Evolutionary conservation across 2,329 filamentous ascomycete genomes (phyloP).

Genomic region (Lachnellula willkommii): DNA sequence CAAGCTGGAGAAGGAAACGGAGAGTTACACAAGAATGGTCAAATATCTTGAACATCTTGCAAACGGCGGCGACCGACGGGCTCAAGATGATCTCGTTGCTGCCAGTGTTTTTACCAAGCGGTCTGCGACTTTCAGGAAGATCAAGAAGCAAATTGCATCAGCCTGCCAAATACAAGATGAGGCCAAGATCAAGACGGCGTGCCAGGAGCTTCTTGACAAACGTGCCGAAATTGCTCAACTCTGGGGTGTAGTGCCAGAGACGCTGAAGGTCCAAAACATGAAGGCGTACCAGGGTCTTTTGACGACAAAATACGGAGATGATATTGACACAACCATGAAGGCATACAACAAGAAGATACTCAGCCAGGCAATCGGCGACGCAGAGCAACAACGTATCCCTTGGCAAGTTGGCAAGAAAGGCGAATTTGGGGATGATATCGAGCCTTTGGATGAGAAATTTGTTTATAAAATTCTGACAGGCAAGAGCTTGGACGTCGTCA

Average conservation of each 20-base stretch:
- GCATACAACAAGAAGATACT: conserved; percentile 2
- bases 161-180: conserved; percentile 9
- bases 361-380: conserved; percentile 10
- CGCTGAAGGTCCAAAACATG: conserved; percentile 14
- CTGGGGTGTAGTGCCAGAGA: conserved; percentile 10
- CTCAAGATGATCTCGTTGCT: conserved; percentile 16
- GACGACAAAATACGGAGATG: neutral
- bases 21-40: conserved; percentile 18
- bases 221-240: conserved; percentile 11
- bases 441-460: conserved; percentile 13
- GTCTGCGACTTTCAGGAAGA: conserved; percentile 16
- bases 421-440: conserved; percentile 13
- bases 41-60: conserved; percentile 17
- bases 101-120: conserved; percentile 21
- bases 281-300: conserved; percentile 14
- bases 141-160: conserved; percentile 14
- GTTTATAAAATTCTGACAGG: conserved; percentile 16
- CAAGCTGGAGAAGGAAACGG: conserved; percentile 11
- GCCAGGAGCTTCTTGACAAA: conserved; percentile 10
- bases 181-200: conserved; percentile 6
- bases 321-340: conserved; percentile 3
- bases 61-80: conserved; percentile 7
- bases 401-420: conserved; percentile 19
- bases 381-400: conserved; percentile 10
- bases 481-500: neutral